Base-by-base conservation (phyloP, 2,329 filamentous ascomycete species). In the Fusarium dlaminii region DNA sequence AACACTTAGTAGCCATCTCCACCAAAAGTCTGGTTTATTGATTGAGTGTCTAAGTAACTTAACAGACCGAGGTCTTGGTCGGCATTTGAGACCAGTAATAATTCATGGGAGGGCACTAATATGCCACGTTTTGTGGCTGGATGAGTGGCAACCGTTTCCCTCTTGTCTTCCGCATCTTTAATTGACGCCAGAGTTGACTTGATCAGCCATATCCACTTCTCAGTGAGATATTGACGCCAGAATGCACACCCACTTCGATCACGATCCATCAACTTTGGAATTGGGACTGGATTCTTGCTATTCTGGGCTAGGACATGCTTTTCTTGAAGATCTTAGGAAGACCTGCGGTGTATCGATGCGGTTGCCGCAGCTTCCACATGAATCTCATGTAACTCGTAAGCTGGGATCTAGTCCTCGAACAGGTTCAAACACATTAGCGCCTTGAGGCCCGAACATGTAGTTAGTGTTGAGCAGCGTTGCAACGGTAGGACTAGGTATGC, bases 31-130 rank as follows among this genome's bases (percentile, higher is more conserved):
- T 68, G 42, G 34, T 24, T 32, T 42, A 36, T 39, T 36, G 42
- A 61, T 63, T 8, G 29, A 37, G 34, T 46, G 22, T 46, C 22
- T 13, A 37, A 37, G 43, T 32, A 42, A 51, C 27, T 34, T 45
- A 45, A 43, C 6, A 68, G 51, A 49, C 65, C 56, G 64, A 68
- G 64, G 64, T 55, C 46, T 30, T 55, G 20, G 39, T 68, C 64
- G 64, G 64, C 40, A 63, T 51, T 68, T 24, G 37, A 36, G 54
- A 39, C 42, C 63, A 61, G 39, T 49, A 10, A 36, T 15, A 37
- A 39, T 46, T n/a, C 20, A 67, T 45, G 34, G 8, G 15, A 34
- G 49, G 39, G 34, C 45, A 52, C 45, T 39, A 51, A 34, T 18
- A 30, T 46, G 51, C 34, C 67, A 70, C 40, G 59, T 70, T 58